Evolutionary conservation across 2,329 filamentous ascomycete genomes (phyloP), one percentile per base, ranked within the genome.

Genomic region (Colletotrichum falcatum): DNA sequence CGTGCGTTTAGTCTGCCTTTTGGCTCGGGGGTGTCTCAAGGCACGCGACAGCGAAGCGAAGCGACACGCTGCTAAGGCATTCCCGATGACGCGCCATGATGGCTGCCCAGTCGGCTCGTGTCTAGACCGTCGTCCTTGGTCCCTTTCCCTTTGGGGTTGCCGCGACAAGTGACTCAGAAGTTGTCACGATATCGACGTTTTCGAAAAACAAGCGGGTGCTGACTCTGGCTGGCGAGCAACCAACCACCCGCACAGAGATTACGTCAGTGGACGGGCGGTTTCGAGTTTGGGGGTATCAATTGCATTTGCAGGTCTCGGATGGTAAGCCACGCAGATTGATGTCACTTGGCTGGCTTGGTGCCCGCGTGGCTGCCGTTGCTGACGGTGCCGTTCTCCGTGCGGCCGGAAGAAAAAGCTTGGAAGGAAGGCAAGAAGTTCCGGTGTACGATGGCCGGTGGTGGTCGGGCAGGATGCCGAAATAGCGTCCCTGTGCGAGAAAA

Each of bases 281-380:
- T 23, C 11, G n/a, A 23, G 33, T 49, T 62, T 67, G 11, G 54
- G 20, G 48, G 44, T 46, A 37, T 61, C 33, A 51, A 51, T 28
- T 16, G n/a, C 39, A 23, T 59, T 26, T 20, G 42, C 46, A 42
- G 44, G 42, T 44, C 39, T 42, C 39, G 42, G 58, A 37, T 46
- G 44, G 46, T 18, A 37, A 55, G 64, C 58, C 58, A 67, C 67
- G 64, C 44, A 51, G 18, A 28, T 70, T 68, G 68, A 70, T 67
- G 68, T 70, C 68, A 70, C 46, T 54, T 28, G 56, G 23, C 33
- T n/a, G 30, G 44, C 8, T 53, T 55, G 42, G 28, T 58, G 39
- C 51, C 51, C 62, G 62, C 26, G 42, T 69, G 55, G 55, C 62
- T 54, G 66, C 54, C 62, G 66, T 66, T 59, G 42, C 58, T 46